Conservation (phyloP, 2,329 filamentous ascomycete species). For the Sarocladiaceae sp. region DNA sequence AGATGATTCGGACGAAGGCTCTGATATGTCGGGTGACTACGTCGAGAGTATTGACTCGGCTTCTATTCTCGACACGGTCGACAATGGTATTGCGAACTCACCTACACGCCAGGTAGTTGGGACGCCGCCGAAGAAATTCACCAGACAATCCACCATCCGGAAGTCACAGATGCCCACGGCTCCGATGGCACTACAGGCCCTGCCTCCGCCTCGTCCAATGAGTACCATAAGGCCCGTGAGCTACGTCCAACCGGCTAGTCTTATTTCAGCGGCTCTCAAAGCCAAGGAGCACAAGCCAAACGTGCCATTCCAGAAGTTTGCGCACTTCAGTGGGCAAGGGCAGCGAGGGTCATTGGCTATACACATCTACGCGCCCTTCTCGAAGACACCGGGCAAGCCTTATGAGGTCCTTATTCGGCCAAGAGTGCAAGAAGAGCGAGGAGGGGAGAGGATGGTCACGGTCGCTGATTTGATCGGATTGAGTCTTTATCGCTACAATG, state of each 20-base stretch:
- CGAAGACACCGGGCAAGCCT: slow-evolving; percentile 58
- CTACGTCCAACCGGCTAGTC: slow-evolving; percentile 64
- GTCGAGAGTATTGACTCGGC: slow-evolving; percentile 65
- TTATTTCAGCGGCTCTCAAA: slow-evolving; percentile 68
- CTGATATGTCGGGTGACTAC: slow-evolving; percentile 62
- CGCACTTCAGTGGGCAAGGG: slow-evolving; percentile 71
- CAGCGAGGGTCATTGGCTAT: slow-evolving; percentile 72
- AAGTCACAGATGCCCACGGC: slow-evolving; percentile 54
- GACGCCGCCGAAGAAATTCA: slow-evolving; percentile 58
- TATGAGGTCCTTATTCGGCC: slow-evolving; percentile 70
- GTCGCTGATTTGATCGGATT: slow-evolving; percentile 81
- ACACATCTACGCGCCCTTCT: slow-evolving; percentile 73
- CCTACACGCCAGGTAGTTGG: slow-evolving; percentile 56
- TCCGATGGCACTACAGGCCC: slow-evolving; percentile 55
- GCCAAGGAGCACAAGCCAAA: slow-evolving; percentile 65
- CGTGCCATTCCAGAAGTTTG: slow-evolving; percentile 73
- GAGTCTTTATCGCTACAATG: slow-evolving; percentile 71
- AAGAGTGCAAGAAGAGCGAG: slow-evolving; percentile 64
- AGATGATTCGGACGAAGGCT: slow-evolving; percentile 57
- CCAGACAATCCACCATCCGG: slow-evolving; percentile 58
- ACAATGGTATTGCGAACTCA: slow-evolving; percentile 46
- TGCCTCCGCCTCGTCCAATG: slow-evolving; percentile 68
- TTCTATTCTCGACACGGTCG: slow-evolving; percentile 64
- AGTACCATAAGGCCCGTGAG: slow-evolving; percentile 62
- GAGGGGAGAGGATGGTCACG: slow-evolving; percentile 57